These are phyloP conservation scores for Metahyphopichia silvanorum DNA, from an alignment of 805 yeast genomes.

Conservation along the genomic window DNA sequence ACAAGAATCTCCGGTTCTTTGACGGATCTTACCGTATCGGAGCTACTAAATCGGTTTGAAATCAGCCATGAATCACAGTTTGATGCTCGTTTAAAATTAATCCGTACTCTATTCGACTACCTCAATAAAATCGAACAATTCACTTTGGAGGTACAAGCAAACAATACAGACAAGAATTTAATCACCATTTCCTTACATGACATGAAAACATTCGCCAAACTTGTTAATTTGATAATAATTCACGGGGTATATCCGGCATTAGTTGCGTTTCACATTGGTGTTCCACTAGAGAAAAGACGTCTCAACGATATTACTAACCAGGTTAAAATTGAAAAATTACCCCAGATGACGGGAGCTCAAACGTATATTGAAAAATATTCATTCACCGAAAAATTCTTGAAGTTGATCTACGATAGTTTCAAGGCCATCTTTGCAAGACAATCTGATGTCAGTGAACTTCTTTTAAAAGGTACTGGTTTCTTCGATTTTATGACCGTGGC, in stretches of 20 bases:
- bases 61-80: background rate
- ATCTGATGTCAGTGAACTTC: constrained; percentile 50
- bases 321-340: constrained; percentile 16
- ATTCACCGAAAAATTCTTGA: constrained; percentile 17
- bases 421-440: constrained; percentile 30
- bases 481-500: constrained; percentile 56
- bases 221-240: constrained; percentile 62
- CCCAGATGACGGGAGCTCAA: constrained; percentile 7
- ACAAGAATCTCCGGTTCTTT: constrained; percentile 17
- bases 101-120: constrained; percentile 32
- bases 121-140: constrained; percentile 38
- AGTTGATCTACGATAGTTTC: constrained; percentile 28
- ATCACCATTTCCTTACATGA: constrained; percentile 80
- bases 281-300: constrained; percentile 60
- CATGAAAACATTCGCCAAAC: constrained; percentile 65
- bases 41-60: too few species aligned
- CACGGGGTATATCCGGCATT: constrained; percentile 71
- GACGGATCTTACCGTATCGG: constrained; percentile 17
- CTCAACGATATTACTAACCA: constrained; percentile 45
- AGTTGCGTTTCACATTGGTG: constrained; percentile 51
- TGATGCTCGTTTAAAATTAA: constrained; percentile 14
- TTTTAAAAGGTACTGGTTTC: constrained; percentile 64
- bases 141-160: constrained; percentile 22
- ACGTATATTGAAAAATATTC: constrained; percentile 14
- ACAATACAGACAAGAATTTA: constrained; percentile 24